These are phyloP conservation scores for Halophytophthora batemanensis DNA, from an alignment of 352 stramenopile genomes.

Conservation along the genomic window DNA sequence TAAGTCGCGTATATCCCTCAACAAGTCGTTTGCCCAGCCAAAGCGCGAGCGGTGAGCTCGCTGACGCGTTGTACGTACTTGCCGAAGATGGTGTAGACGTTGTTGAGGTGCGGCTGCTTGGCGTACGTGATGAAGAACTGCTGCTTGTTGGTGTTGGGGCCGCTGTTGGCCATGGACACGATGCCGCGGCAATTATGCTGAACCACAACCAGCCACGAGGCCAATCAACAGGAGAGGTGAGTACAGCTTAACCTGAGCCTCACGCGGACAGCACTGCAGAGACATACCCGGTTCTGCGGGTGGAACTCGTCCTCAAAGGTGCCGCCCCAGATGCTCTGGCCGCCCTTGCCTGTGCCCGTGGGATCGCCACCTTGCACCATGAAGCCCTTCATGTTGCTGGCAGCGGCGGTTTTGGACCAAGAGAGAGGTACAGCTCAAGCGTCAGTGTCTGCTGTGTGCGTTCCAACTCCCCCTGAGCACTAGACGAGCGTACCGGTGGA, in stretches of 20 bases:
- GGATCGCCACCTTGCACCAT: slow-evolving; percentile 90
- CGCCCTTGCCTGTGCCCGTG: slow-evolving; percentile 89
- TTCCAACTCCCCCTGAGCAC: neutral
- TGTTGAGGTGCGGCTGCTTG: slow-evolving; percentile 96
- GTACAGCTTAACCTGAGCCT: neutral
- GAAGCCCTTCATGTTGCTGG: slow-evolving; percentile 85
- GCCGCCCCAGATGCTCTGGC: slow-evolving; percentile 89
- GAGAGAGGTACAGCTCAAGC: neutral
- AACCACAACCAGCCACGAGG: slow-evolving; percentile 1
- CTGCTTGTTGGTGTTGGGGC: slow-evolving; percentile 90
- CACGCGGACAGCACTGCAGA: neutral
- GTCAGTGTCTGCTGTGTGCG: neutral
- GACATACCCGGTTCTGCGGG: slow-evolving; percentile 66
- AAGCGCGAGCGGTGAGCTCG: slow-evolving; percentile 10
- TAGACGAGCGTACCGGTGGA: slow-evolving; percentile 68
- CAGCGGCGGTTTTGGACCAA: neutral
- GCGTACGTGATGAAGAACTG: slow-evolving; percentile 99
- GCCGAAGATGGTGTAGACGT: slow-evolving; percentile 97
- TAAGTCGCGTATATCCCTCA: slow-evolving; percentile 25
- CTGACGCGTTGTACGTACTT: too few species aligned
- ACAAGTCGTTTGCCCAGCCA: neutral
- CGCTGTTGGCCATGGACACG: slow-evolving; percentile 92
- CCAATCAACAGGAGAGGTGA: too few species aligned
- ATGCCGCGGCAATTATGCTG: slow-evolving; percentile 89
- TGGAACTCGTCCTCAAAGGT: slow-evolving; percentile 92